A percentile compares a stretch with the other conserved stretches of the same genome.
Evolutionary conservation across 2,329 filamentous ascomycete species (phyloP).

Genomic region (Zymoseptoria pseudotritici): DNA sequence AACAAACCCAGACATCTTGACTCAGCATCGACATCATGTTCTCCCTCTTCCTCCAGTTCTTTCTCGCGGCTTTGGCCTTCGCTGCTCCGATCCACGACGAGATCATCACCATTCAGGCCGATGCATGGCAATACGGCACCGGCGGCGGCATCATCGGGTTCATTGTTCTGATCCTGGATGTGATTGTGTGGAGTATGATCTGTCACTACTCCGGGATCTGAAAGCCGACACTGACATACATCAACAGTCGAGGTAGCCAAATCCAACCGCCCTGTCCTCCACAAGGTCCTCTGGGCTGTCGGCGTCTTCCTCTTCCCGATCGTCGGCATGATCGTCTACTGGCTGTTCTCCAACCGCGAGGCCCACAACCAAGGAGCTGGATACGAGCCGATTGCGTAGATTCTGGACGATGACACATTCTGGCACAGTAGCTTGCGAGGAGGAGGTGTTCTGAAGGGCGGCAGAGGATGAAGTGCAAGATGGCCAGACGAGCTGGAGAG

Average conservation of each 20-base stretch:
- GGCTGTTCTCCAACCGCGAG: slow-evolving; percentile 55
- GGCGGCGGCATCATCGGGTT: slow-evolving; percentile 57
- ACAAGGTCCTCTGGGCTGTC: slow-evolving; percentile 57
- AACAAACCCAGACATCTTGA: background rate
- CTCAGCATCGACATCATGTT: slow-evolving; percentile 17
- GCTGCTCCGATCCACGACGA: slow-evolving; percentile 35
- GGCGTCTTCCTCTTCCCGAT: slow-evolving; percentile 60
- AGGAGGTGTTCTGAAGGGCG: background rate
- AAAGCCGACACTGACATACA: slow-evolving; percentile 8
- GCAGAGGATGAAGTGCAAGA: background rate
- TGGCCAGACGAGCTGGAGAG: background rate
- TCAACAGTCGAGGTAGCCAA: slow-evolving; percentile 55
- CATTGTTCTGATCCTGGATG: slow-evolving; percentile 54
- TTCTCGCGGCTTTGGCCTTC: slow-evolving; percentile 43
- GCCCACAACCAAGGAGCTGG: slow-evolving; percentile 46
- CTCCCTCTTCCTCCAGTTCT: slow-evolving; percentile 47
- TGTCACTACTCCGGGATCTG: too few relatives aligned
- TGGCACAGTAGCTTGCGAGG: background rate
- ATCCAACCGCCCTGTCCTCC: slow-evolving; percentile 50
- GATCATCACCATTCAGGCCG: slow-evolving; percentile 32
- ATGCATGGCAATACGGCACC: slow-evolving; percentile 51
- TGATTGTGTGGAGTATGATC: slow-evolving; percentile 51
- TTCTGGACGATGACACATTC: background rate
- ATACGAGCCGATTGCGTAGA: slow-evolving; percentile 45
- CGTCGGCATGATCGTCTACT: slow-evolving; percentile 56